phyloP scores from a whole-genome alignment of 371 early-diverging fungal genomes.

The Paraphysoderma sedebokerense region DNA sequence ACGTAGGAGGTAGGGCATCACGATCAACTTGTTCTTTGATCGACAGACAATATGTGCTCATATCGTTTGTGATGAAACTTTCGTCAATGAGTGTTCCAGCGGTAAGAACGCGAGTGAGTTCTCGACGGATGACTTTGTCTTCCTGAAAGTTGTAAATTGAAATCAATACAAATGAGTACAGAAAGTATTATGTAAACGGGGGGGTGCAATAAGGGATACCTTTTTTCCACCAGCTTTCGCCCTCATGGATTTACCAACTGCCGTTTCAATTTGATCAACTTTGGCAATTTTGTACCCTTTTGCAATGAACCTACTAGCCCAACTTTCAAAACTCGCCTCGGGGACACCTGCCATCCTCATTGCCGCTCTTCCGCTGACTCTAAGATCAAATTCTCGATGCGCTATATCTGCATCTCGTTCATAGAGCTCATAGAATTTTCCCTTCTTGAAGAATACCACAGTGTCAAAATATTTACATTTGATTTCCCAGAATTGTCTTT shows the following conservation, averaged over 20 bases:
- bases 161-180: neutral
- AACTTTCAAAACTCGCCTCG: slow-evolving; percentile 82
- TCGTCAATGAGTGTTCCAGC: slow-evolving; percentile 89
- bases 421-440: slow-evolving; percentile 98
- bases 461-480: slow-evolving; percentile 92
- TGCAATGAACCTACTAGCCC: slow-evolving; percentile 93
- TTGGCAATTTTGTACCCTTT: slow-evolving; percentile 94
- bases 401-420: slow-evolving; percentile 98
- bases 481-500: slow-evolving; percentile 99
- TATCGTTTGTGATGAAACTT: slow-evolving; percentile 64
- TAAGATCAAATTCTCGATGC: slow-evolving; percentile 91
- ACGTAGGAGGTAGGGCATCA: slow-evolving; percentile 8
- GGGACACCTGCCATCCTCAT: slow-evolving; percentile 99
- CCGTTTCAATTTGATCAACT: slow-evolving; percentile 97
- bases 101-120: slow-evolving; percentile 86
- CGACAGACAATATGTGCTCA: slow-evolving; percentile 83
- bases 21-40: slow-evolving; percentile 38
- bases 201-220: too few species aligned
- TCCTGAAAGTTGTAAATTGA: slow-evolving; percentile 17
- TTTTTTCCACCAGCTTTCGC: slow-evolving; percentile 33
- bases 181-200: neutral
- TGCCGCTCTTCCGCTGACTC: slow-evolving; percentile 78
- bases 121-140: slow-evolving; percentile 86
- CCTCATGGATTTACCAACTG: slow-evolving; percentile 87
- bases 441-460: slow-evolving; percentile 98